These are phyloP conservation scores for Cymbopogon citratus DNA, from an alignment of 176 grass and related monocot genomes.

Conservation along the genomic window DNA sequence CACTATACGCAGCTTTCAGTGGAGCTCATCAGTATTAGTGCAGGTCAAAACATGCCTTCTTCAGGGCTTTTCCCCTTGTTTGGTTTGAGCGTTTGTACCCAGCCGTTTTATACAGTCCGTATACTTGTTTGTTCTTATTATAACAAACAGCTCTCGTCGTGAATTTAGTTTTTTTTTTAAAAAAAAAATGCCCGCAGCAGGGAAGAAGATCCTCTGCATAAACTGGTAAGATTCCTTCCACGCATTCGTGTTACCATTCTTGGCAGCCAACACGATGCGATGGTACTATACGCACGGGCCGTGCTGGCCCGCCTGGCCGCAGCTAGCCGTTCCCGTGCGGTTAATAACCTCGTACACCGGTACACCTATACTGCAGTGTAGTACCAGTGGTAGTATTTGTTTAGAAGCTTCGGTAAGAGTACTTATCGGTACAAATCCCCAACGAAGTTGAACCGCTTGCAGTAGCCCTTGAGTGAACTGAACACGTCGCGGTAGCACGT, in stretches of 20 bases:
- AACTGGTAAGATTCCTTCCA: slow-evolving; percentile 10
- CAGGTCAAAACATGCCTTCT: not conserved
- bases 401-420: not conserved
- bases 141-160: too few relatives aligned
- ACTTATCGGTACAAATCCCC: not conserved
- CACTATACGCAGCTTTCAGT: not conserved
- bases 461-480: not conserved
- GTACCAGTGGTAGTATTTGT: not conserved
- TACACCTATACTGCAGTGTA: not conserved
- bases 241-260: not conserved
- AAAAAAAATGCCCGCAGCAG: too few relatives aligned
- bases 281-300: not conserved
- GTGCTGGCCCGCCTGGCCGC: not conserved
- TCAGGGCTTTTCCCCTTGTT: too few relatives aligned
- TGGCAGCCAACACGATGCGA: not conserved
- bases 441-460: not conserved
- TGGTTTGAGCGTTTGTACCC: too few relatives aligned
- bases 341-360: not conserved
- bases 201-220: too few relatives aligned
- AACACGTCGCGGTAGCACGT: not conserved
- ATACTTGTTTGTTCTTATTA: too few relatives aligned
- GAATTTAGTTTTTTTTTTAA: too few relatives aligned
- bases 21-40: not conserved
- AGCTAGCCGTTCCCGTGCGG: not conserved
- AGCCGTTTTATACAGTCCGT: too few relatives aligned